Evolutionary conservation across 768 basidiomycete species (phyloP).

Genomic region (Amanita subjunquillea): DNA sequence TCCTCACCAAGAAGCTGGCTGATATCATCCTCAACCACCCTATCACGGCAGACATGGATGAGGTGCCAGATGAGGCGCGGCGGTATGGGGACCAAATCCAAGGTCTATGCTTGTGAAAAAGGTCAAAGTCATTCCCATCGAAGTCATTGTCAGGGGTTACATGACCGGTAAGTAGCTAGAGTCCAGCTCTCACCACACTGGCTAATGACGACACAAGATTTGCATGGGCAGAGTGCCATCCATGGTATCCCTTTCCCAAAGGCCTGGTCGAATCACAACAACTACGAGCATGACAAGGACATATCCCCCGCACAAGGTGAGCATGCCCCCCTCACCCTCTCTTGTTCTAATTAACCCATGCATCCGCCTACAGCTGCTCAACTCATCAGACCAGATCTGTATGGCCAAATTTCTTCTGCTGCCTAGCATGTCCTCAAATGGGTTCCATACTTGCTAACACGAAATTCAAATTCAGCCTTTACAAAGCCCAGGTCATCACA

Average conservation of each 20-base stretch:
- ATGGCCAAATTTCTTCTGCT: constrained; percentile 51
- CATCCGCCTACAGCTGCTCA: too few relatives aligned
- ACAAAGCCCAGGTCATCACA: constrained; percentile 45
- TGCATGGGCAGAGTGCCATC: too few relatives aligned
- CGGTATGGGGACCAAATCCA: constrained; percentile 69
- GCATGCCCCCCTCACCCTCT: too few relatives aligned
- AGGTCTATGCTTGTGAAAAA: constrained; percentile 86
- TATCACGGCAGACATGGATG: too few relatives aligned
- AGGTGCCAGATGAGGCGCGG: too few relatives aligned
- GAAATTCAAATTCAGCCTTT: constrained; percentile 95
- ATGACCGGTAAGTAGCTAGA: constrained; percentile 58
- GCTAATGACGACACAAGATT: too few relatives aligned
- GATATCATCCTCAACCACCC: constrained; percentile 86
- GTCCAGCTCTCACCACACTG: background rate
- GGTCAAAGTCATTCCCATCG: constrained; percentile 80
- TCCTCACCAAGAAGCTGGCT: constrained; percentile 73
- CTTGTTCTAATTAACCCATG: too few relatives aligned
- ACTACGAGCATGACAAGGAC: constrained; percentile 89
- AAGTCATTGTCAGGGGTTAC: too few relatives aligned
- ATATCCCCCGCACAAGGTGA: constrained; percentile 84
- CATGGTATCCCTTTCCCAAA: too few relatives aligned
- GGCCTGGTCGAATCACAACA: constrained; percentile 82
- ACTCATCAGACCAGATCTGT: too few relatives aligned
- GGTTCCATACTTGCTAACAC: constrained; percentile 96
- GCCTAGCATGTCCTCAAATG: constrained; percentile 60